phyloP scores from a whole-genome alignment of 352 stramenopile species.

The Blastocystis sp. region DNA sequence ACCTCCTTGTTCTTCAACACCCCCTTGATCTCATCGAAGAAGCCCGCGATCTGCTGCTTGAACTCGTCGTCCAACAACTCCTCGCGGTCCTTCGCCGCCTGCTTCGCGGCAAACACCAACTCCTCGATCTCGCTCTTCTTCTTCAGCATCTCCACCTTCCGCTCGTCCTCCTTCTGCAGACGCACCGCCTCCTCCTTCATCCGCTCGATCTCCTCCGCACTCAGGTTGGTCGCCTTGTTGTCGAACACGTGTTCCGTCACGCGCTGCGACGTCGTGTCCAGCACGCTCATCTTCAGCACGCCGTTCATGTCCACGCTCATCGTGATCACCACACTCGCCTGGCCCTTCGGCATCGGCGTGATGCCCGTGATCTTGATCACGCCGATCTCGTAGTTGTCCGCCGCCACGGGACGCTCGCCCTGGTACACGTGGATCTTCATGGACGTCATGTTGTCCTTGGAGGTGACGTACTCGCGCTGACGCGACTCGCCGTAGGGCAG shows the following conservation, averaged over 20 bases:
- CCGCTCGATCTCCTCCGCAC: background rate
- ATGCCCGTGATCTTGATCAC: background rate
- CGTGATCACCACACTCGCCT: background rate
- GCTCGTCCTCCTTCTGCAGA: conserved; percentile 34
- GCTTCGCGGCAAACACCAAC: background rate
- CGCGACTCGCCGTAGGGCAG: conserved; percentile 15
- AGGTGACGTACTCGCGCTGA: background rate
- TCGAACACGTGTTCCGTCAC: background rate
- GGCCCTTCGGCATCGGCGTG: background rate
- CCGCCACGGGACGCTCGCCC: background rate
- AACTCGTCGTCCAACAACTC: conserved; percentile 2
- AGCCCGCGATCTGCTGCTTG: background rate
- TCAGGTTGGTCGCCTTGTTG: conserved; percentile 61
- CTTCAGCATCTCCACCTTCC: background rate
- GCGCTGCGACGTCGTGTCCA: background rate
- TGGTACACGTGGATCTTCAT: background rate
- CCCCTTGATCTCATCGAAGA: background rate
- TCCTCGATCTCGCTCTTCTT: conserved; percentile 21
- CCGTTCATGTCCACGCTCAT: background rate
- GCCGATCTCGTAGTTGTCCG: conserved; percentile 10
- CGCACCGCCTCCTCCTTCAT: conserved; percentile 18
- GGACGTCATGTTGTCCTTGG: background rate
- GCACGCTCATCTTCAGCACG: background rate
- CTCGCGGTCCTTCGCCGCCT: background rate
- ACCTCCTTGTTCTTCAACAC: conserved; percentile 12